Evolutionary conservation across 1,284 basidiomycete genomes (phyloP), one percentile per base, ranked within the genome.

Genomic region (Cryptococcus sp.): DNA sequence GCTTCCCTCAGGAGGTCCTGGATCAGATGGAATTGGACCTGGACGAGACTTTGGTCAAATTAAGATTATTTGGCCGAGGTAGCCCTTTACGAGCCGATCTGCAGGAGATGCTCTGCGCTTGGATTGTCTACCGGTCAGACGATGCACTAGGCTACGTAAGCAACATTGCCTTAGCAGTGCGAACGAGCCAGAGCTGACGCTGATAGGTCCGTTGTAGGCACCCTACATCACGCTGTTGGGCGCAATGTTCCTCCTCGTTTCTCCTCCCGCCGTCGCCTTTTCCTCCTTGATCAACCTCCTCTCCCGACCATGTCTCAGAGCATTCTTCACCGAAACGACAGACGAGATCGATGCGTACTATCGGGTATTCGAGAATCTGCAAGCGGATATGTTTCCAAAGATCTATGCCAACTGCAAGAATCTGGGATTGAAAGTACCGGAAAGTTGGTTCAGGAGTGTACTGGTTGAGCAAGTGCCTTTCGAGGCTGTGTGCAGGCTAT

Each of bases 321-420:
- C 89, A 42, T 95, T 96, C 76, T 95, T 88, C 74, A 88, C 88
- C 25, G 87, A 88, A 20, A 79, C 86, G 0, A 85, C 84, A 69
- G 89, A 91, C 59, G 93, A 95, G 77, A 91, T 94, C 75, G 84
- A 88, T 80, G 79, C 78, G 0, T 81, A 75, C 65, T 80, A 80
- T 60, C 72, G 76, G 45, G 73, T 78, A 10, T 72, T 78, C 47
- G 75, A 78, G 53, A 76, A 77, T 53, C 67, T 77, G 11, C 74
- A 78, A 57, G 73, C 74, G 13, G 75, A 77, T 60, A 59, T 53
- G 47, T 94, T 97, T 88, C 95, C 95, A 0, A 95, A 93, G 81
- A 91, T 93, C 67, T 95, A 91, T 77, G 93, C 93, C 78, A 95
- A 95, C 80, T 94, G 94, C 80, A 93, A 94, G 74, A 90, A 93